Evolutionary conservation across 1,139 yeast genomes (phyloP), one percentile per base, ranked within the genome.

Genomic region (Yamadazyma oceani): DNA sequence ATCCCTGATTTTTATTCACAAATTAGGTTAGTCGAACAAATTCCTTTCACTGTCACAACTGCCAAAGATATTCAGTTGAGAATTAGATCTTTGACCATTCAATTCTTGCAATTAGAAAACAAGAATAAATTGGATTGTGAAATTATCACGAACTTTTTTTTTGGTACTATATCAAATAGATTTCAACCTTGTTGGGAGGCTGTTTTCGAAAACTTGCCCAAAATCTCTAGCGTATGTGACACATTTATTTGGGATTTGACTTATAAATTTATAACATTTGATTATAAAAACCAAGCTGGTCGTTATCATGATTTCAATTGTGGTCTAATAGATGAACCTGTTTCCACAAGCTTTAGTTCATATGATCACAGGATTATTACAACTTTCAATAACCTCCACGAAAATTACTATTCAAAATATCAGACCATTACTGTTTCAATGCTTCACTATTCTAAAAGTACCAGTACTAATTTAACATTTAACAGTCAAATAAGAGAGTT

Each of bases 111-210:
- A n/a, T 45, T 62, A 8, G 67, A 67, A 1, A 47, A 66, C n/a
- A 44, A 43, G 23, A 37, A 37, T 11, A 44, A 44, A 2, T 42
- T 66, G 4, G 62, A 69, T 12, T 70, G 73, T 28, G 51, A 52
- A 12, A 60, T 77, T 5, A 69, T 84, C 19, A 67, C 82, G 13
- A 69, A 75, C 26, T 86, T 73, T 54, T 45, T 84, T 37, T 79
- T 88, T 57, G 97, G 97, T 19, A 68, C 85, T 44, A 63, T 90
- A 35, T 73, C 89, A 1, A 81, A 82, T 33, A 77, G 78, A 44
- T 89, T 92, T 51, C 85, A 88, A 43, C 98, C 98, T 2, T 72
- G 84, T 21, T 88, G 96, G 95, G 75, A 78, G 15, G 86, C 85
- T 4, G 83, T 85, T 2, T 66, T 72, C 39, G 92, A 83, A 44